These are phyloP conservation scores for Pythium brassicae DNA, from an alignment of 352 stramenopile genomes.

Conservation along the genomic window DNA sequence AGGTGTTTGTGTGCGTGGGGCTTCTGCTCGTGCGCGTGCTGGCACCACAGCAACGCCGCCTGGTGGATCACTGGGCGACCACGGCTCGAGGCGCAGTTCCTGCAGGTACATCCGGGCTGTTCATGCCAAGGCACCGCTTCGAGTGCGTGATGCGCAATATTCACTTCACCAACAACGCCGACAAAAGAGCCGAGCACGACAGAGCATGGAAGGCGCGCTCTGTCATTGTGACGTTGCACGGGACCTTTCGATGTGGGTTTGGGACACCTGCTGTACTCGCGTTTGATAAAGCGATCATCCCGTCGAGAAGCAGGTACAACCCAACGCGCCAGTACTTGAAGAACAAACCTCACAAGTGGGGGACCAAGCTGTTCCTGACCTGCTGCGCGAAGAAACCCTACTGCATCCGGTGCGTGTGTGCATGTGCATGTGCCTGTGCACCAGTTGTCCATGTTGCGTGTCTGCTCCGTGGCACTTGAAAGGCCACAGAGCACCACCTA, in stretches of 20 bases:
- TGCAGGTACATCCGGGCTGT: background rate
- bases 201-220: constrained; percentile 12
- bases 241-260: constrained; percentile 3
- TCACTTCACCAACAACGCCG: constrained; percentile 12
- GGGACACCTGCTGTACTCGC: background rate
- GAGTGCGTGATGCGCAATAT: constrained; percentile 13
- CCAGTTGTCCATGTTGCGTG: background rate
- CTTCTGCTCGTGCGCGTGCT: too few relatives aligned
- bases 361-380: too few relatives aligned
- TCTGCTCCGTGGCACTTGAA: background rate
- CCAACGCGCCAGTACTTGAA: too few relatives aligned
- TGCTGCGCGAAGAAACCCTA: background rate
- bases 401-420: background rate
- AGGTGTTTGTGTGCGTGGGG: too few relatives aligned
- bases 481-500: background rate
- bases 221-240: constrained; percentile 6
- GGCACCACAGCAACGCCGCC: too few relatives aligned
- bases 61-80: background rate
- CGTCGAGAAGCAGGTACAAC: background rate
- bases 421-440: background rate
- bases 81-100: background rate
- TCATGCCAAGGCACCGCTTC: constrained; percentile 1
- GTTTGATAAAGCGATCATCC: constrained; percentile 2
- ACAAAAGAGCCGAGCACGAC: background rate
- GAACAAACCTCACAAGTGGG: too few relatives aligned